Base-by-base conservation (phyloP, 202 grass and related monocot genomes). In the Alloteropsis angusta region DNA sequence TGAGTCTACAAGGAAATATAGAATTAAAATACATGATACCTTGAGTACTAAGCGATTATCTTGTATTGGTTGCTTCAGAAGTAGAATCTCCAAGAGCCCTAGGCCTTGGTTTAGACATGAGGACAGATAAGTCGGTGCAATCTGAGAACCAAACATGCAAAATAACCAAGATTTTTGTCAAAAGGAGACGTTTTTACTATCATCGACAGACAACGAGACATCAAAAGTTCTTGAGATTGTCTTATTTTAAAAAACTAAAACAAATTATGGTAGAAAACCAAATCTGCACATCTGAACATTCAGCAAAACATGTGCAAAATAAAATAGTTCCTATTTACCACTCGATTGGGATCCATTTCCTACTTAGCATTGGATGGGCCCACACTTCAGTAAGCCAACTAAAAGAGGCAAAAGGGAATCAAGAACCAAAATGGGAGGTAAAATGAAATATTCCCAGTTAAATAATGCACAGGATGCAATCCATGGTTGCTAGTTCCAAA, bases 31-130 rank as follows among this genome's bases (percentile, higher is more conserved):
- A 44, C 36, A 48, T 25, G 78, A 37, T 66, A 98, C 95, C 91
- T 98, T 98, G 49, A 98, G 90, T 65, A 90, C 72, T 30, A 85
- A 21, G 65, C 85, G 81, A 80, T 94, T 88, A 85, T 89, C 88
- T 81, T 85, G 87, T 71, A 95, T 78, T 54, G 92, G 89, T 81
- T 98, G 95, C 77, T 88, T 90, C 42, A 90, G 89, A 81, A 98
- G 88, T 82, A 98, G 85, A 90, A 90, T 87, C 83, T 95, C 92
- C 88, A 98, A 77, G 26, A 98, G 84, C 39, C 89, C 89, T 77
- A 88, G 74, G 68, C 92, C 92, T 92, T 98, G 95, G 77, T 93
- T 95, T 49, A 83, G 86, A 83, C 95, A 98, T 23, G 89, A 90
- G 37, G 91, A 91, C 67, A 98, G 83, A 87, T 98, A 98, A 59